Conservation (phyloP, 2,329 filamentous ascomycete species). For the Didymella segeticola region DNA sequence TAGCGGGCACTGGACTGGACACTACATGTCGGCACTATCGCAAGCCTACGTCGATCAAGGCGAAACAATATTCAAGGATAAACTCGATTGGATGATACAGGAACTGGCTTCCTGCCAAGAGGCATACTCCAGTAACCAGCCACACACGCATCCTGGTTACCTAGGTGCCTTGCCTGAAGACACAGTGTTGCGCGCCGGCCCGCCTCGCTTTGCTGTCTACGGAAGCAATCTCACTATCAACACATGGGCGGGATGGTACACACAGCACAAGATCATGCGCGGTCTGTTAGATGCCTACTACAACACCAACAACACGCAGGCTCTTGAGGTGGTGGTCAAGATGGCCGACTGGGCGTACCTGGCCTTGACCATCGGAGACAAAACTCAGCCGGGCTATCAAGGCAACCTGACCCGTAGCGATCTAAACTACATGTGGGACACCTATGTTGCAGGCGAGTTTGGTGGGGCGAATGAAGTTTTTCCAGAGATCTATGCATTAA, state of each 20-base stretch:
- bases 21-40: conserved; percentile 5
- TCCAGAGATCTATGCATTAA: conserved; percentile 3
- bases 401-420: conserved; percentile 7
- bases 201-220: conserved; percentile 8
- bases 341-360: conserved; percentile 9
- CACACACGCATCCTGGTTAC: conserved; percentile 1
- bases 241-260: conserved; percentile 7
- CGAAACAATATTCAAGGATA: conserved; percentile 2
- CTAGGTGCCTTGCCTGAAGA: conserved; percentile 9
- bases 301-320: conserved; percentile 5
- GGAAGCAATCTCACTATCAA: not conserved
- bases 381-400: conserved; percentile 4
- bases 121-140: not conserved
- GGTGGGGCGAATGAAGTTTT: conserved; percentile 6
- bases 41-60: conserved; percentile 5
- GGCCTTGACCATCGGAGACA: conserved; percentile 2
- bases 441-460: conserved; percentile 6
- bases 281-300: conserved; percentile 1
- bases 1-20: conserved; percentile 8
- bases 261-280: conserved; percentile 9
- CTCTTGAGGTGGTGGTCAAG: not conserved
- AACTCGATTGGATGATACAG: conserved; percentile 6
- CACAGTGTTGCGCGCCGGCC: conserved; percentile 1
- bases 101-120: conserved; percentile 6
- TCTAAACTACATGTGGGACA: conserved; percentile 13